Evolutionary conservation across 2,329 filamentous ascomycete species (phyloP).

Genomic region (Penicillium sumatraense): DNA sequence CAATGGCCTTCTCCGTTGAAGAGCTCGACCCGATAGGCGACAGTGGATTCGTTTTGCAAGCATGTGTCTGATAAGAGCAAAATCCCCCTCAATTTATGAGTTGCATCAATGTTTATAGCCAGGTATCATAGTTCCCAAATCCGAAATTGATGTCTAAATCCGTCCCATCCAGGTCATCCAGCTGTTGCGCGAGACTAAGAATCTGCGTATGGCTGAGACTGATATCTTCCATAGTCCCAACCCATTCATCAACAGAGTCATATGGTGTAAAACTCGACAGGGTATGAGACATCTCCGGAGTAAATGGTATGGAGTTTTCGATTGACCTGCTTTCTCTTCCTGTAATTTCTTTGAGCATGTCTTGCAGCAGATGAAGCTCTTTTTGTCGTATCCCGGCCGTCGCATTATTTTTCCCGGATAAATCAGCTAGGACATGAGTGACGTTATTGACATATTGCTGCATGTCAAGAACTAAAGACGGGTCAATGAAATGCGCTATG

Average conservation of each 20-base stretch:
- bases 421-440: neutral
- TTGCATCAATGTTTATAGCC: neutral
- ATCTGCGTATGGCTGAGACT: neutral
- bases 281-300: neutral
- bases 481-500: constrained; percentile 1
- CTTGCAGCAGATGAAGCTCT: neutral
- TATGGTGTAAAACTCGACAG: neutral
- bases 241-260: neutral
- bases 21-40: constrained; percentile 6
- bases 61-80: neutral
- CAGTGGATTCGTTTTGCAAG: neutral
- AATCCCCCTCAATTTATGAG: neutral
- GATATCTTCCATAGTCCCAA: neutral
- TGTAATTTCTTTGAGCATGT: neutral
- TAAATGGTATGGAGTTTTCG: neutral
- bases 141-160: neutral
- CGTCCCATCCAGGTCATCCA: neutral
- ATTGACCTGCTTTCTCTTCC: neutral
- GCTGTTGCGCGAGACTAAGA: neutral
- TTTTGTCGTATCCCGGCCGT: neutral
- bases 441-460: neutral
- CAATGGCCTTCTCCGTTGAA: constrained; percentile 18
- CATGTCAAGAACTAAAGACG: neutral
- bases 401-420: neutral
- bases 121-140: neutral